Conservation (phyloP, 768 basidiomycete species). For the Rhizopogon rudus region DNA sequence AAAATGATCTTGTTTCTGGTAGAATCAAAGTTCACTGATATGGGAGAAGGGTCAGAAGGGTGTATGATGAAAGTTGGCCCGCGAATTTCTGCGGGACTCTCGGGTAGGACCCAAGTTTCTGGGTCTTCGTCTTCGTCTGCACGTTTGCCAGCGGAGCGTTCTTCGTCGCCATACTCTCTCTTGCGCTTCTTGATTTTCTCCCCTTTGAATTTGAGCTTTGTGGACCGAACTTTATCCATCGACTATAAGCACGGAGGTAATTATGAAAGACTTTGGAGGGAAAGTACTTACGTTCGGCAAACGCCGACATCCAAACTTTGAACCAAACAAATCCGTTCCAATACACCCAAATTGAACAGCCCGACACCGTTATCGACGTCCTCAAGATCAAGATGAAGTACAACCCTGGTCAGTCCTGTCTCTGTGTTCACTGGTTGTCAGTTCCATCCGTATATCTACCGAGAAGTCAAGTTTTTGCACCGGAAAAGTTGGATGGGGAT, state of each 20-base stretch:
- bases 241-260: slow-evolving; percentile 14
- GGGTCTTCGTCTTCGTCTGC: slow-evolving; percentile 58
- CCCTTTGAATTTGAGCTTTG: slow-evolving; percentile 85
- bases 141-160: slow-evolving; percentile 38
- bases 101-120: slow-evolving; percentile 79
- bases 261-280: no score
- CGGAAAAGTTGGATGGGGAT: slow-evolving; percentile 52
- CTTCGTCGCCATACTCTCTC: slow-evolving; percentile 41
- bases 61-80: slow-evolving; percentile 86
- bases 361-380: slow-evolving; percentile 50
- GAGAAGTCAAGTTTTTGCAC: slow-evolving; percentile 22
- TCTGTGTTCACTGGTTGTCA: slow-evolving; percentile 11
- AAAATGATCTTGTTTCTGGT: slow-evolving; percentile 72
- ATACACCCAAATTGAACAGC: slow-evolving; percentile 17
- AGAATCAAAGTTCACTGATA: slow-evolving; percentile 73
- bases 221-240: slow-evolving; percentile 52
- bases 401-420: slow-evolving; percentile 68
- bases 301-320: slow-evolving; percentile 21
- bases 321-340: slow-evolving; percentile 31
- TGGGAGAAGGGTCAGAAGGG: slow-evolving; percentile 73
- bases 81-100: slow-evolving; percentile 66
- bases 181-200: slow-evolving; percentile 81
- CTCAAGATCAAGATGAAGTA: slow-evolving; percentile 76
- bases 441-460: slow-evolving; percentile 14
- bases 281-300: slow-evolving; percentile 13